Evolutionary conservation across 768 basidiomycete species (phyloP).

Genomic region (Tricholoma sp.): DNA sequence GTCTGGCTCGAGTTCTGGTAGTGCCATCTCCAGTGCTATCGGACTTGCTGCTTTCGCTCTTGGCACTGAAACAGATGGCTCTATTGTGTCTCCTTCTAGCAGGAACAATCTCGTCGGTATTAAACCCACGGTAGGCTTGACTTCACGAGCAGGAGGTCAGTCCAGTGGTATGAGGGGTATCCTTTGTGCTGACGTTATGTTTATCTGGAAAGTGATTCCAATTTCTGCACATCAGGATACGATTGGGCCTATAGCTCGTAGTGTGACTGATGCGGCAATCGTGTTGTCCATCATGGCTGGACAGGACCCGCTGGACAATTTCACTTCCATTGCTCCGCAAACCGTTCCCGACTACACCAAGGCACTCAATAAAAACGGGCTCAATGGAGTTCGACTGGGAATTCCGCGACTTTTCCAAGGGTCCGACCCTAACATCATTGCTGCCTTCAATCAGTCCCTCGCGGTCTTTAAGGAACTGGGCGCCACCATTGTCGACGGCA

Average conservation of each 20-base stretch:
- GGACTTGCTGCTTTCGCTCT: constrained; percentile 45
- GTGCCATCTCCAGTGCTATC: constrained; percentile 47
- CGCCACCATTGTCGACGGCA: constrained; percentile 55
- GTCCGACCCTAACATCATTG: constrained; percentile 28
- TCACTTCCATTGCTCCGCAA: constrained; percentile 46
- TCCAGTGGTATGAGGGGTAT: background rate
- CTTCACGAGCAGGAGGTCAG: constrained; percentile 54
- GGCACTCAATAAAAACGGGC: constrained; percentile 42
- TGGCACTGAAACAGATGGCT: constrained; percentile 50
- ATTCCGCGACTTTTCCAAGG: constrained; percentile 39
- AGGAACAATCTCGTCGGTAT: constrained; percentile 55
- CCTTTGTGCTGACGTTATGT: background rate
- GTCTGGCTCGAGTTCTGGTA: constrained; percentile 56
- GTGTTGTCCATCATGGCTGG: constrained; percentile 55
- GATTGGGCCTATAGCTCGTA: constrained; percentile 52
- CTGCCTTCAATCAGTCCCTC: constrained; percentile 37
- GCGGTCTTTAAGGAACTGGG: constrained; percentile 33
- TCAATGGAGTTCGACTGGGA: constrained; percentile 49
- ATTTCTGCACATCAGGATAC: constrained; percentile 56
- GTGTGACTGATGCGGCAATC: constrained; percentile 49
- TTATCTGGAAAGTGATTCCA: constrained; percentile 39
- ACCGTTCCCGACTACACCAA: constrained; percentile 50
- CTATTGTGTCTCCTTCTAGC: constrained; percentile 47
- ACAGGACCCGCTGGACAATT: constrained; percentile 48
- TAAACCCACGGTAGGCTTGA: constrained; percentile 56